Base-by-base conservation (phyloP, 192 early-diverging fungal genomes). In the Endogone sp. region DNA sequence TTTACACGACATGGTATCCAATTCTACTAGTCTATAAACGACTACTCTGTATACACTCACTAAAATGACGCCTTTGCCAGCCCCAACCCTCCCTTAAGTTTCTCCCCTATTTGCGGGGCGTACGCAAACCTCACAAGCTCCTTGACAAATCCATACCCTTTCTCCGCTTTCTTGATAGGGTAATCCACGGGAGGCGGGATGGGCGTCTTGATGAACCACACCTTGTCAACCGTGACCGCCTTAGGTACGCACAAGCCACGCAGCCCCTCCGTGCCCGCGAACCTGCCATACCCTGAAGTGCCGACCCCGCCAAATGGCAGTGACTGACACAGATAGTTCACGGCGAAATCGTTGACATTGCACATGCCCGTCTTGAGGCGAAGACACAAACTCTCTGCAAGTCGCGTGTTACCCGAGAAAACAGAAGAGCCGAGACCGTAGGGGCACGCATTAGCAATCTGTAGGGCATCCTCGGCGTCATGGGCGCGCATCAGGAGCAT, bases 331-430 rank as follows among this genome's bases (percentile, higher is more conserved):
- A 95, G 81, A 64, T 94, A 95, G 62, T 89, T 92, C 67, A 90
- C 88, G 21, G 84, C 94, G 70, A 93, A 95, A 71, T 94, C 94
- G 73, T 95, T 95, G 66, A 94, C 78, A 59, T 95, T 95, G 60
- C 85, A 75, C 91, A 93, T 92, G 20, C 94, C 94, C 0, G 84
- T 82, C 66, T 85, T 86, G 57, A 94, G 73, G 20, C 71, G 74
- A 24, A 82, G 73, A n/a, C 86, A 85, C 25, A 94, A 82, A 10
- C 81, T 73, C 28, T 83, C 75, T 9, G 83, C 93, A 54, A 84
- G 78, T 9, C 64, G 69, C 26, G 86, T 82, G 68, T 94, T 86
- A 24, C 80, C 80, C 2, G 90, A 90, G 74, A 94, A 95, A 16
- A 95, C 89, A 65, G 82, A 87, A 11, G 89, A 89, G 24, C 92